Base-by-base conservation (phyloP, 2,329 filamentous ascomycete species). In the Scytalidium lignicola region DNA sequence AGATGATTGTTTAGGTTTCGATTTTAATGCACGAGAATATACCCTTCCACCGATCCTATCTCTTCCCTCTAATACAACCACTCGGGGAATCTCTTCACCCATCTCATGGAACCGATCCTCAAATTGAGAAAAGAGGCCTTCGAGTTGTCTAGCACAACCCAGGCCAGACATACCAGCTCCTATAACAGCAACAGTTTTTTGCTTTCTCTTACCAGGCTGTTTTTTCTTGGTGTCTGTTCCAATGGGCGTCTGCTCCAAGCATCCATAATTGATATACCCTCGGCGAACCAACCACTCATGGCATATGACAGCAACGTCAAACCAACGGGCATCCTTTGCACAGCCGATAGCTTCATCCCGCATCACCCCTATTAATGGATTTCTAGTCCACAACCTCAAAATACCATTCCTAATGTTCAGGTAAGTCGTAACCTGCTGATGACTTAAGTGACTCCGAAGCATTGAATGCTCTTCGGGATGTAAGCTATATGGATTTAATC, bases 261-360 rank as follows among this genome's bases (percentile, higher is more conserved):
- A 97, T 15, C 95, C 93, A 65, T 90, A 96, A 67, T 99, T 99
- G 72, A 99, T 95, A 66, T 95, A 96, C 18, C 93, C 93, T 56
- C 87, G 83, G 52, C 92, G 85, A 49, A 91, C 76, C 17, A 99
- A 79, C 92, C 92, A 99, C 66, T 95, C 84, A 64, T 93, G 95
- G 56, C 90, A 93, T 49, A 96, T 78, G 55, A 83, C 88, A 9
- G 93, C 91, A 42, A 92, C 80, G 51, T 90, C 86, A 67, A 96
- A 96, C 83, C 90, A 97, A 47, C 90, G 83, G 47, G 79, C 76
- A 61, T 96, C 90, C 69, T 84, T 88, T 46, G 90, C 88, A 70
- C 92, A 97, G 3, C 93, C 93, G 41, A 92, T 80, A 6, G 93
- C 93, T 67, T 96, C 90, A 65, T 91, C 84, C 43, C 85, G 78